These are phyloP conservation scores for Solanum verrucosum DNA, from an alignment of 257 asterid species.

Conservation along the genomic window DNA sequence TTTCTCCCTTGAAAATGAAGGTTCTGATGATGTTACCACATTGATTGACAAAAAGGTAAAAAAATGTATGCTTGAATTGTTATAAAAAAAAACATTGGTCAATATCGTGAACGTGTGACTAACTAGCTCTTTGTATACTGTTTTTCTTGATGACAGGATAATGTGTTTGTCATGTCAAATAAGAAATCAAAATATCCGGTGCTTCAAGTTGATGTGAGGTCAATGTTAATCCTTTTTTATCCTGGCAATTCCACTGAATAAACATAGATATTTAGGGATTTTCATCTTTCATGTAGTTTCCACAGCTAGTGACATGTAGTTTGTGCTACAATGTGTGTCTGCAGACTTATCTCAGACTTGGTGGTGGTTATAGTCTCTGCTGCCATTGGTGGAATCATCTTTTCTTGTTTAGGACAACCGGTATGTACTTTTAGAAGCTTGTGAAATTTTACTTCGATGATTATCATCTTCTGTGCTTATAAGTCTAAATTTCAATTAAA, in stretches of 20 bases:
- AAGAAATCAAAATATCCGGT: conserved; percentile 88
- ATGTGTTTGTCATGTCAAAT: conserved; percentile 86
- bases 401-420: conserved; percentile 97
- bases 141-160: conserved; percentile 46
- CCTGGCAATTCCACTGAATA: not conserved
- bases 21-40: conserved; percentile 61
- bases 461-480: not conserved
- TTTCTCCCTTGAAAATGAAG: conserved; percentile 64
- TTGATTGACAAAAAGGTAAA: conserved; percentile 72
- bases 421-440: conserved; percentile 40
- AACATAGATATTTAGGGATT: not conserved
- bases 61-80: not conserved
- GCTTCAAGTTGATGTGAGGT: conserved; percentile 94
- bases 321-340: conserved; percentile 5
- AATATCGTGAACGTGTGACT: not conserved
- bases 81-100: not conserved
- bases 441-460: conserved; percentile 7
- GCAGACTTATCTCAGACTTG: conserved; percentile 94
- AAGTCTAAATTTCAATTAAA: not conserved
- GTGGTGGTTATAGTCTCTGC: conserved; percentile 98
- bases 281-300: conserved; percentile 10
- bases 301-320: not conserved
- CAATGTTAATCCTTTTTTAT: not conserved
- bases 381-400: conserved; percentile 90
- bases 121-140: conserved; percentile 1